Evolutionary conservation across 1,139 yeast genomes (phyloP), one percentile per base, ranked within the genome.

Genomic region (Petasospora rhodanensis): DNA sequence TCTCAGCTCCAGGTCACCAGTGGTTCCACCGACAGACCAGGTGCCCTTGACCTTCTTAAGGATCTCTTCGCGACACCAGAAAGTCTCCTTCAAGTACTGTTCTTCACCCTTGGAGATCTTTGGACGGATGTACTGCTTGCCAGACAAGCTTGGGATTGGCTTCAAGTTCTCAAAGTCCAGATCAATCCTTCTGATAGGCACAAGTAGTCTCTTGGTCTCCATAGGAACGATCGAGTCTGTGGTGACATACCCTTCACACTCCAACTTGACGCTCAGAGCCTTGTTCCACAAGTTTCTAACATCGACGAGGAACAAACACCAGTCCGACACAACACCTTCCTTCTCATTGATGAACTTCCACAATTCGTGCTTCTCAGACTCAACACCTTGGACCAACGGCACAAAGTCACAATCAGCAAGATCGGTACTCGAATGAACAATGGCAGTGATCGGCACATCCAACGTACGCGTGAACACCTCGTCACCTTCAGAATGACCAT

Each of bases 41-140:
- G 56, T 46, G 2, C 95, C 96, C 4, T 58, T 55, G 11, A 91
- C 49, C 18, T 66, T 64, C 26, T 69, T 67, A 34, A 91, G 59
- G 3, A 91, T 55, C 35, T 69, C 66, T 37, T 81, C 77, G 36
- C 95, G 62, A 38, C 82, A 70, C 98, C 98, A 91, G 55, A 87
- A 91, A 6, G 73, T 61, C 43, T 77, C 78, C 39, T 76, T 68
- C 59, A 76, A 69, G 32, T 62, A 68, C 26, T 45, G 54, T 43
- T 59, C 66, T 38, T 72, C 83, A 37, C 70, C 79, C 47, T 59
- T 70, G 0, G 76, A 62, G 18, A 77, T 52, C 32, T 68, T 70
- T 32, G 76, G 70, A 47, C 80, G 81, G 14, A 86, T 66, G 51
- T 78, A 84, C 57, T 87, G 96, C 40, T 78, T 76, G 28, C 82